phyloP scores from a whole-genome alignment of 345 rosid species.

The Dovyalis caffra region DNA sequence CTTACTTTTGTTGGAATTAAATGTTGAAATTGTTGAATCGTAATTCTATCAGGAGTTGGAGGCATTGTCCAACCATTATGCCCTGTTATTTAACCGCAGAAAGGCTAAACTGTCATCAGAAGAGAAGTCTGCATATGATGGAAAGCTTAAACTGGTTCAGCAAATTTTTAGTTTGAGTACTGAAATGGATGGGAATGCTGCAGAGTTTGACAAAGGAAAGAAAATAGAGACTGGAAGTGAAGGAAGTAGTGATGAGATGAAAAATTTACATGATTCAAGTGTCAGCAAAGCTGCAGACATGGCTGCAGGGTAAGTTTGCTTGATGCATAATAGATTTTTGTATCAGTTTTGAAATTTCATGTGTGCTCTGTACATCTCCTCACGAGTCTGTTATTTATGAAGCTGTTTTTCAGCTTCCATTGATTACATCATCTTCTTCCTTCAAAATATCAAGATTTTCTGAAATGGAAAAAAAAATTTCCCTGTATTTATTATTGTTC shows the following conservation, averaged over 20 bases:
- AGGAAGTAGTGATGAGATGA: constrained; percentile 70
- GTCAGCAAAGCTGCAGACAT: constrained; percentile 93
- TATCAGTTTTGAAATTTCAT: no score
- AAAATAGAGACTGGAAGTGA: constrained; percentile 62
- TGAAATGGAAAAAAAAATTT: background rate
- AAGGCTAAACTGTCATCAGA: constrained; percentile 77
- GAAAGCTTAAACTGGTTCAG: constrained; percentile 84
- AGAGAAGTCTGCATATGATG: constrained; percentile 65
- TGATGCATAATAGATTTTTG: background rate
- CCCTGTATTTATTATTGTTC: background rate
- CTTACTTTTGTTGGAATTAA: constrained; percentile 12
- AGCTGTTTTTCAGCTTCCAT: background rate
- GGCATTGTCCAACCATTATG: constrained; percentile 82
- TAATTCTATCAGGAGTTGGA: constrained; percentile 77
- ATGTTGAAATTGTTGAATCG: constrained; percentile 16
- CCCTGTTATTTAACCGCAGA: constrained; percentile 78
- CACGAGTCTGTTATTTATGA: background rate
- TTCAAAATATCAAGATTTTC: no score
- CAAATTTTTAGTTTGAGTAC: constrained; percentile 59
- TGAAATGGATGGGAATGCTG: constrained; percentile 51
- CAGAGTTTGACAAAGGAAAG: constrained; percentile 80
- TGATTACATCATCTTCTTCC: constrained; percentile 6
- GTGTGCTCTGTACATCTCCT: no score
- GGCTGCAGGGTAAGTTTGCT: constrained; percentile 81
- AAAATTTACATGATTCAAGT: constrained; percentile 70